Base-by-base conservation (phyloP, 2,329 filamentous ascomycete species). In the Fusarium camptoceras region DNA sequence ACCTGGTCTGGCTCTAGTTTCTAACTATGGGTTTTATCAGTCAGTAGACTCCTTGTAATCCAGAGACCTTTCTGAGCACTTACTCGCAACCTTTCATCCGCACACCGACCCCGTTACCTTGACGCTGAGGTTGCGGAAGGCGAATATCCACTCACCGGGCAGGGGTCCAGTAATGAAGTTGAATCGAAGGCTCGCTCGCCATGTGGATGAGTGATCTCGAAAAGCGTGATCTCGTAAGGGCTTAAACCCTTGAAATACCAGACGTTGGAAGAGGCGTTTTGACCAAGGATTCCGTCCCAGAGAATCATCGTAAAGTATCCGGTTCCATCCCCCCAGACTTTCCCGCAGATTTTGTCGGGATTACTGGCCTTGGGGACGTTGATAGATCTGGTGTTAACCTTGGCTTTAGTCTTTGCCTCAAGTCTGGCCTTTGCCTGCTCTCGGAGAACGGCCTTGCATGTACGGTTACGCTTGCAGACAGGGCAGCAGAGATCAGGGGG, bases 321-420 rank as follows among this genome's bases (percentile, higher is more conserved):
- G 2, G 18, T 37, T 6, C 34, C 6, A n/a, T n/a, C 34, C 18
- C 12, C 34, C 34, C 34, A n/a, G 34, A 3, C 10, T 12, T 37
- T 1, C 9, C 34, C 18, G 6, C 18, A n/a, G 34, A 37, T 7
- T 18, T 11, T 3, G 3, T n/a, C 6, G 0, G 34, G 10, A 11
- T 37, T 6, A 37, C 6, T 10, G 7, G 34, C 10, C 9, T n/a
- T 37, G 3, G 18, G 18, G 18, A 37, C 9, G 10, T n/a, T 7
- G 2, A 37, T 37, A 2, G 11, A 12, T 6, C 11, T 28, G 11
- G 27, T 12, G 27, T 28, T 28, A 5, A 28, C 27, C 1, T 10
- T 28, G 4, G 25, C 25, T 9, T 27, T 27, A 10, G 31, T 15
- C 10, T 34, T 34, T 16, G 31, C 30, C 30, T 16, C 16, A 4